phyloP scores from a whole-genome alignment of 495 filamentous ascomycete species.

The Penicillium tannophilum region DNA sequence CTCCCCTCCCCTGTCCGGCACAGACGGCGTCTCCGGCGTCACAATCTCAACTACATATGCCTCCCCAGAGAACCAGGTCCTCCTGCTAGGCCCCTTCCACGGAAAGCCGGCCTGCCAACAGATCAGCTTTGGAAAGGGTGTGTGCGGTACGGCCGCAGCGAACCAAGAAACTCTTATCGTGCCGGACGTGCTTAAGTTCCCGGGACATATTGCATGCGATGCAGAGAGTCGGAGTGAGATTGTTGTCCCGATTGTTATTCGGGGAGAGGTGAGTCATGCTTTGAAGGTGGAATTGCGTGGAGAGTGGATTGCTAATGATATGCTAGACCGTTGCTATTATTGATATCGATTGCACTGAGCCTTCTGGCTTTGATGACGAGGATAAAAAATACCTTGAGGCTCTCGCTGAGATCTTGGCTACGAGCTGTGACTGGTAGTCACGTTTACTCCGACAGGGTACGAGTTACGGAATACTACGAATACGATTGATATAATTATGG shows the following conservation, averaged over 20 bases:
- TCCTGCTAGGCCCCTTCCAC: slow-evolving; percentile 86
- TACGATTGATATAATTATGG: slow-evolving; percentile 11
- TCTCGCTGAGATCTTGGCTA: slow-evolving; percentile 65
- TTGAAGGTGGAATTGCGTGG: slow-evolving; percentile 9
- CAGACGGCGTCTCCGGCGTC: slow-evolving; percentile 15
- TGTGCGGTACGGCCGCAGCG: slow-evolving; percentile 78
- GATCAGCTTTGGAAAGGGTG: slow-evolving; percentile 76
- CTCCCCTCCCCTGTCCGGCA: slow-evolving; percentile 24
- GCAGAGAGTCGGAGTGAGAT: slow-evolving; percentile 82
- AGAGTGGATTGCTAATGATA: slow-evolving; percentile 7
- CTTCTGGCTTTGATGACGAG: slow-evolving; percentile 72
- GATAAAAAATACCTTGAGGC: slow-evolving; percentile 71
- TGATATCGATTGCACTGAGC: slow-evolving; percentile 78
- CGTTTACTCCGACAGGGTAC: neutral
- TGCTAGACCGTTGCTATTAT: slow-evolving; percentile 79
- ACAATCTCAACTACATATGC: slow-evolving; percentile 32
- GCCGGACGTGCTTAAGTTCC: slow-evolving; percentile 72
- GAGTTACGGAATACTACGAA: slow-evolving; percentile 12
- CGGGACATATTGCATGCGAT: slow-evolving; percentile 93
- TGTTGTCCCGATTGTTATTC: slow-evolving; percentile 76
- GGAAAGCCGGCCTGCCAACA: slow-evolving; percentile 88
- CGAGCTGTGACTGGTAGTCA: slow-evolving; percentile 71
- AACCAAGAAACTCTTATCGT: slow-evolving; percentile 69
- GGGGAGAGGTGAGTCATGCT: slow-evolving; percentile 52
- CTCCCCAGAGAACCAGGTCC: slow-evolving; percentile 31